Percentiles rank a stretch among this genome's conserved stretches.
Evolutionary conservation across 78 protist species (phyloP).

Genomic region (Chrysochromulina parva): DNA sequence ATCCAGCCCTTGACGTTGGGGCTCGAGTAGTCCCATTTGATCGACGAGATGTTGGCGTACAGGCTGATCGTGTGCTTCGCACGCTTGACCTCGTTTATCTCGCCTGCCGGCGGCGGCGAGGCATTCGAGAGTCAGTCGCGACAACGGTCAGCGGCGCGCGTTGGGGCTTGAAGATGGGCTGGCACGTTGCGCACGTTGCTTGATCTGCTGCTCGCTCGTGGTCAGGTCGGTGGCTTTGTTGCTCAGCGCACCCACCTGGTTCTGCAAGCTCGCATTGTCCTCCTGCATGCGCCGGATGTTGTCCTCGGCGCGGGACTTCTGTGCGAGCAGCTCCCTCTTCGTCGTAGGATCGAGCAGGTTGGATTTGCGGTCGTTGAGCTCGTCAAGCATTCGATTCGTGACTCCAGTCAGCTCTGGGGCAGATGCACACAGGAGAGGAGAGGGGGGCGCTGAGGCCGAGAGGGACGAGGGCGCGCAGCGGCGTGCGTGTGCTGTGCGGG

Average conservation of each 20-base stretch:
- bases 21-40: background rate
- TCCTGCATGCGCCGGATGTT: background rate
- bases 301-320: background rate
- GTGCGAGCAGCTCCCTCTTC: background rate
- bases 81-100: too few relatives aligned
- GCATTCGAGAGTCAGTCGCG: background rate
- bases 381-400: too few relatives aligned
- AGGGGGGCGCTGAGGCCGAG: too few relatives aligned
- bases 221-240: too few relatives aligned
- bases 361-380: too few relatives aligned
- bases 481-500: too few relatives aligned
- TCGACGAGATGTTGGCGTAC: constrained; percentile 15
- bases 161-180: background rate
- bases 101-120: background rate
- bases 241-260: background rate
- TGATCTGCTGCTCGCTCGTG: background rate
- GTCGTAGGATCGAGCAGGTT: too few relatives aligned
- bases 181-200: background rate
- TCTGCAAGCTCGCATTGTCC: background rate
- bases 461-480: too few relatives aligned
- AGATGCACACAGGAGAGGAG: too few relatives aligned
- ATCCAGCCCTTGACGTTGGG: background rate
- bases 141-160: background rate
- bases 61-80: background rate
- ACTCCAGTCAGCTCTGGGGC: too few relatives aligned